These are phyloP conservation scores for Fusarium sp. DNA, from an alignment of 2,329 filamentous ascomycete genomes.

Conservation along the genomic window DNA sequence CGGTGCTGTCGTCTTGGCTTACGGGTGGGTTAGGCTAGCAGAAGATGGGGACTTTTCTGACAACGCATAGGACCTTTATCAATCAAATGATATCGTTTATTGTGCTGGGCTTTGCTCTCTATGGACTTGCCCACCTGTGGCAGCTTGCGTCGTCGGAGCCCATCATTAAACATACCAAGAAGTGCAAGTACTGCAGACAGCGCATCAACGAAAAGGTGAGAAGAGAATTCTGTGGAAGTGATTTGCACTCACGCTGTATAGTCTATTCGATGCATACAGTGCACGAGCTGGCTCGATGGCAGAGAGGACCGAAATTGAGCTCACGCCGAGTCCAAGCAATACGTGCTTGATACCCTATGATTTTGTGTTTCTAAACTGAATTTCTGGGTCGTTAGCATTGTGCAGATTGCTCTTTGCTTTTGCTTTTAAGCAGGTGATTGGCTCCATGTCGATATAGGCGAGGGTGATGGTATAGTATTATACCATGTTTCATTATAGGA, in stretches of 20 bases:
- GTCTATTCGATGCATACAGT: slow-evolving; percentile 58
- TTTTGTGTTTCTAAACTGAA: no score
- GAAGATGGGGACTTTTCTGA: not conserved
- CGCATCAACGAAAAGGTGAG: slow-evolving; percentile 69
- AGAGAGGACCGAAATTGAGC: slow-evolving; percentile 52
- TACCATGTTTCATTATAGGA: no score
- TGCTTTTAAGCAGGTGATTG: no score
- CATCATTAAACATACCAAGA: slow-evolving; percentile 75
- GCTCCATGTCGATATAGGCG: no score
- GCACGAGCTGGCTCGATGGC: slow-evolving; percentile 62
- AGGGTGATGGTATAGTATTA: no score
- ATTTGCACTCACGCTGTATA: slow-evolving; percentile 36
- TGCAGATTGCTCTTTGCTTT: no score
- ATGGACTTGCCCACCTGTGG: slow-evolving; percentile 70
- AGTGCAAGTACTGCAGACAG: slow-evolving; percentile 74
- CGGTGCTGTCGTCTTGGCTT: slow-evolving; percentile 76
- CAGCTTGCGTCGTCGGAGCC: slow-evolving; percentile 68
- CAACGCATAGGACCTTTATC: slow-evolving; percentile 61
- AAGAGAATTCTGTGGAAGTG: not conserved
- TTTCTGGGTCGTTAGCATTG: no score
- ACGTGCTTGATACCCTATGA: no score
- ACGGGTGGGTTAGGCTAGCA: slow-evolving; percentile 60
- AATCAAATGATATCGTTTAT: slow-evolving; percentile 72
- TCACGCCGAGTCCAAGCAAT: no score
- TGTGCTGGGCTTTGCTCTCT: slow-evolving; percentile 71